Conservation (phyloP, 495 filamentous ascomycete species). For the Cudoniella acicularis region DNA sequence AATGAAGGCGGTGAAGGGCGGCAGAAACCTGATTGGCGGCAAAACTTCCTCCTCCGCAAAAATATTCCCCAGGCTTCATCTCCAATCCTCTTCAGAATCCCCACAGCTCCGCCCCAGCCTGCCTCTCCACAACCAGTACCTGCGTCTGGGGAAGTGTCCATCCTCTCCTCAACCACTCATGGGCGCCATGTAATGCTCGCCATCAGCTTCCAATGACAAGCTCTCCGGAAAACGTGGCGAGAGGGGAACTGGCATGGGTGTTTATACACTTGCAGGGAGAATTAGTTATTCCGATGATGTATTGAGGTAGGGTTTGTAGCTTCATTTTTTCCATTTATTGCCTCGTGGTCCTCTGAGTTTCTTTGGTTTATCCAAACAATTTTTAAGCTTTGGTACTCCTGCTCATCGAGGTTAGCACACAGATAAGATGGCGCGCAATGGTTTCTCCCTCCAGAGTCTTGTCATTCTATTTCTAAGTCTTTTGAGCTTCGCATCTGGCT, state of each 20-base stretch:
- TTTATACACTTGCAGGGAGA: constrained; percentile 1
- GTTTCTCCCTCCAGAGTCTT: neutral
- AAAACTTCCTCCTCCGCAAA: neutral
- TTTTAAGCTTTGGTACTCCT: neutral
- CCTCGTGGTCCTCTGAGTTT: too few species aligned
- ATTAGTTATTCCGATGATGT: constrained; percentile 2
- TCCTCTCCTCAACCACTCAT: too few species aligned
- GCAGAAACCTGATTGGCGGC: neutral
- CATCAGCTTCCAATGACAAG: too few species aligned
- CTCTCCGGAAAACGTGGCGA: too few species aligned
- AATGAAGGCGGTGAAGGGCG: neutral
- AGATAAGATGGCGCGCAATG: neutral
- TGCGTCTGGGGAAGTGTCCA: neutral
- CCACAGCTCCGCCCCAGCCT: neutral
- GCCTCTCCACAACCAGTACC: neutral
- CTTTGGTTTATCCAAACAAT: too few species aligned
- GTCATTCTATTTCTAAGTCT: constrained; percentile 7
- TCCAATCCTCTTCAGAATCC: neutral
- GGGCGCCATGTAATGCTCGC: too few species aligned
- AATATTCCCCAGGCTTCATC: neutral
- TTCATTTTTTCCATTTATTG: neutral
- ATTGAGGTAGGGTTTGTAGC: neutral
- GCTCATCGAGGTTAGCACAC: neutral
- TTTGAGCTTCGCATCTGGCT: constrained; percentile 9
- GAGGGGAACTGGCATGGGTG: constrained; percentile 1